Base-by-base conservation (phyloP, 1,139 yeast species). In the Geotrichum armillariae region DNA sequence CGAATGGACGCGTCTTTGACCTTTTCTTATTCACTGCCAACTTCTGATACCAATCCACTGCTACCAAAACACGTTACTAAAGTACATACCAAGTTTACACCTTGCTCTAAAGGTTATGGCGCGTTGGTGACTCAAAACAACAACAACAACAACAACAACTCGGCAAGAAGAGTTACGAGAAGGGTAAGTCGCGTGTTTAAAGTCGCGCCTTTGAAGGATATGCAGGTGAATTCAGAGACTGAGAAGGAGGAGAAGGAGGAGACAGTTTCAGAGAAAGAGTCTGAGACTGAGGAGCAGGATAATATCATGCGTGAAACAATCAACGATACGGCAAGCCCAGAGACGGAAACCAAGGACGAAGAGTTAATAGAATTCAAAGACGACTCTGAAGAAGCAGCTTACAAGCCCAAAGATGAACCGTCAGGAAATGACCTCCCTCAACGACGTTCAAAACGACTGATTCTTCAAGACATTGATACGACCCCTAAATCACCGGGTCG, bases 401-500 rank as follows among this genome's bases (percentile, higher is more conserved):
- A 6, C 11, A 25, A 25, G 11, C 9, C 29, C 29, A 7, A 7
- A 25, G 29, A 25, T 6, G 29, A 25, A 7, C 11, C 29, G 21
- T n/a, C 37, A 11, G 9, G 5, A 14, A 17, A 11, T 17, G 12
- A 21, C 4, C 5, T 11, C 4, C 37, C 11, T 5, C 12, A 22
- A 21, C 27, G 40, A 36, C 18, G 40, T 20, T 50, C 53, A 7
- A 37, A 39, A 21, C 47, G 53, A n/a, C 36, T 50, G 1, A 38
- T 38, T 18, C 40, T 34, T 3, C 23, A 41, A 21, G 53, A 50
- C 4, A 20, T 34, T 18, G 50, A 50, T 25, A 16, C 51, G 8
- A 14, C 44, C 6, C 54, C 54, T 2, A 38, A 36, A n/a, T 51
- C 54, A 2, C 54, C 54, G 11, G 52, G 50, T 8, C 38, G 54